A percentile compares a stretch with the other conserved stretches of the same genome.
These are phyloP conservation scores for Ramularia collo-cygni DNA, from an alignment of 2,329 filamentous ascomycete genomes.

Conservation along the genomic window DNA sequence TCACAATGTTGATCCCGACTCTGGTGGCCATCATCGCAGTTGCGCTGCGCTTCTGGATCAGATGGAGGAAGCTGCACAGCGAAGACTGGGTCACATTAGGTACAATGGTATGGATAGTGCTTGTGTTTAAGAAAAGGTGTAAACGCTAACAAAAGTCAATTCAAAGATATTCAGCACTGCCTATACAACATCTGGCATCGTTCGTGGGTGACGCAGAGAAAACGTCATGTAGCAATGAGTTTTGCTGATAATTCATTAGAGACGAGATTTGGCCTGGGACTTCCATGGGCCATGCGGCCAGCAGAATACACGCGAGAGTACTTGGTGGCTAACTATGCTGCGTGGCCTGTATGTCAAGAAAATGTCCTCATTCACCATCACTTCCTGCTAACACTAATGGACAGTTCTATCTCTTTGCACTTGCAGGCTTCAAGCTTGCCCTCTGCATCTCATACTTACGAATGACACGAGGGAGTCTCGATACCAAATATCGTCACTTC, in stretches of 20 bases:
- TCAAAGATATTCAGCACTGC: constrained; percentile 10
- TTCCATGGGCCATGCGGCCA: constrained; percentile 8
- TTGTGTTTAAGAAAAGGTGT: no score
- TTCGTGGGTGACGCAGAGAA: neutral
- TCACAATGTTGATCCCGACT: constrained; percentile 8
- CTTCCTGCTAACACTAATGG: no score
- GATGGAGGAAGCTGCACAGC: constrained; percentile 8
- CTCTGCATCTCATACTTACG: constrained; percentile 15
- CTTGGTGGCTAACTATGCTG: constrained; percentile 12
- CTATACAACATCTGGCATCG: constrained; percentile 10
- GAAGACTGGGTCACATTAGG: constrained; percentile 15
- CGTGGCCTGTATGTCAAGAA: constrained; percentile 2
- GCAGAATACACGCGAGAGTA: constrained; percentile 5
- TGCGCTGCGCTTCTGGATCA: constrained; percentile 10
- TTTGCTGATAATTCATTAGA: neutral
- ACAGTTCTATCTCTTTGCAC: constrained; percentile 11
- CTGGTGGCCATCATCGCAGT: constrained; percentile 9
- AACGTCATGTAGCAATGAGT: no score
- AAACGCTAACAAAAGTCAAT: neutral
- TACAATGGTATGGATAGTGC: constrained; percentile 8
- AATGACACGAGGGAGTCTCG: constrained; percentile 13
- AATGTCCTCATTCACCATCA: no score
- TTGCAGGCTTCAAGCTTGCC: constrained; percentile 16
- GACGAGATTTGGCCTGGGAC: constrained; percentile 12
- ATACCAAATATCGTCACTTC: constrained; percentile 6